These are phyloP conservation scores for Eucalyptus marginata DNA, from an alignment of 345 rosid genomes.

Conservation along the genomic window DNA sequence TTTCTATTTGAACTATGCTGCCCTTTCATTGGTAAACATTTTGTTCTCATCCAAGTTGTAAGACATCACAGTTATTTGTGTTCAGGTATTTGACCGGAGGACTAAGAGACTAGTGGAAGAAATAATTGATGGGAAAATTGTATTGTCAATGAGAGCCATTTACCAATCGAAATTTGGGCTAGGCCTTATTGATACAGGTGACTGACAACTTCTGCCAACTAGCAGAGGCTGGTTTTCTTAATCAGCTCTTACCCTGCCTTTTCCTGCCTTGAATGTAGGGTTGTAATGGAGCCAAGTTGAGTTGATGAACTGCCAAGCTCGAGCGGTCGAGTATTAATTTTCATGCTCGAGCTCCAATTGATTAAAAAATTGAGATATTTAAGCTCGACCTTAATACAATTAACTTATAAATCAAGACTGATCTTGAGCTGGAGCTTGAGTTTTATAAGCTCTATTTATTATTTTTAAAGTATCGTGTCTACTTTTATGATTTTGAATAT, in stretches of 20 bases:
- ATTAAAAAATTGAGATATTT: neutral
- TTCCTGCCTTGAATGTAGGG: neutral
- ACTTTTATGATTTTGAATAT: neutral
- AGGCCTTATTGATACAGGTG: constrained; percentile 77
- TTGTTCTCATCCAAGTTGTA: neutral
- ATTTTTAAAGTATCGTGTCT: neutral
- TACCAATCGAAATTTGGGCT: constrained; percentile 93
- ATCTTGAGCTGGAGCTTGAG: neutral
- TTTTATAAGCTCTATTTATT: neutral
- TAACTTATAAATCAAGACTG: neutral
- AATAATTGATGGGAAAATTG: constrained; percentile 73
- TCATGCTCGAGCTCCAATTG: neutral
- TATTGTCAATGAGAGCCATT: constrained; percentile 87
- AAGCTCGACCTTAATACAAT: neutral
- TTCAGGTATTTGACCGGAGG: constrained; percentile 75
- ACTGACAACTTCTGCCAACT: neutral
- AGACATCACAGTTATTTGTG: neutral
- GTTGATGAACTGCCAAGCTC: neutral
- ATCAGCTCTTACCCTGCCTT: neutral
- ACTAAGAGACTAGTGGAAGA: constrained; percentile 90
- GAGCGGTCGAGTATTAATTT: neutral
- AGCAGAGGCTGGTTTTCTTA: neutral
- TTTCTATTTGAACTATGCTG: neutral
- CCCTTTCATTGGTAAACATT: neutral
- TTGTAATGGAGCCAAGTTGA: neutral